Evolutionary conservation across 441 rosid species (phyloP).

Genomic region (Bocquillonia castaneifolia): DNA sequence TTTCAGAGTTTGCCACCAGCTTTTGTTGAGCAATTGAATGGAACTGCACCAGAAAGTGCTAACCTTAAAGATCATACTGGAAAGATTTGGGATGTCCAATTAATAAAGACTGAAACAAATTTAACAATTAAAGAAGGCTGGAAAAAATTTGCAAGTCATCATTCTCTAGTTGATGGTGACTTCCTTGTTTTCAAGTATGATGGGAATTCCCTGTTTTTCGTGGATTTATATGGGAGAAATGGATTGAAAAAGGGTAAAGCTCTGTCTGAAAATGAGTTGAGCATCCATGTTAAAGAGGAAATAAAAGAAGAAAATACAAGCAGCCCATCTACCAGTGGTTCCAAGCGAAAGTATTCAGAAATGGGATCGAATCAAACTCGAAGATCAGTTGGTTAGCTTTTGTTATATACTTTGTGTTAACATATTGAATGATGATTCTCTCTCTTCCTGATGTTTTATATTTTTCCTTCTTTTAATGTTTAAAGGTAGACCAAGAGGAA

Average conservation of each 20-base stretch:
- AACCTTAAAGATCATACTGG: constrained; percentile 23
- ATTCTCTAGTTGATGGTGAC: constrained; percentile 28
- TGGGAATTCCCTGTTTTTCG: constrained; percentile 18
- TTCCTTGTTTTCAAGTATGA: constrained; percentile 27
- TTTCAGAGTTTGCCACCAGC: constrained; percentile 29
- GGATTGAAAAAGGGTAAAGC: constrained; percentile 30
- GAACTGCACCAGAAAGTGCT: background rate
- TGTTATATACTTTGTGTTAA: background rate
- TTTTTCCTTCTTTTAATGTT: background rate
- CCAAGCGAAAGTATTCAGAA: constrained; percentile 20
- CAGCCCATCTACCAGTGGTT: background rate
- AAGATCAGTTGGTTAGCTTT: background rate
- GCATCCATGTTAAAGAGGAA: constrained; percentile 19
- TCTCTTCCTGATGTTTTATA: background rate
- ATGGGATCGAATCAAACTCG: background rate
- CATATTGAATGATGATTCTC: background rate
- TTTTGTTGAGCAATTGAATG: constrained; percentile 14
- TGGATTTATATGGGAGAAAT: constrained; percentile 27
- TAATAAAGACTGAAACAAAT: constrained; percentile 17
- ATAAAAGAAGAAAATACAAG: constrained; percentile 10
- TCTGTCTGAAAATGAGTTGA: background rate
- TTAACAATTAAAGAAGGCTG: constrained; percentile 30
- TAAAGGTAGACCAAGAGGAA: constrained; percentile 14
- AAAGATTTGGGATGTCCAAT: constrained; percentile 27
- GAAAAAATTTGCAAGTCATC: constrained; percentile 26